Evolutionary conservation across 2,329 filamentous ascomycete genomes (phyloP), one percentile per base, ranked within the genome.

Genomic region (Ophiognomonia clavigignenti-juglandacearum): DNA sequence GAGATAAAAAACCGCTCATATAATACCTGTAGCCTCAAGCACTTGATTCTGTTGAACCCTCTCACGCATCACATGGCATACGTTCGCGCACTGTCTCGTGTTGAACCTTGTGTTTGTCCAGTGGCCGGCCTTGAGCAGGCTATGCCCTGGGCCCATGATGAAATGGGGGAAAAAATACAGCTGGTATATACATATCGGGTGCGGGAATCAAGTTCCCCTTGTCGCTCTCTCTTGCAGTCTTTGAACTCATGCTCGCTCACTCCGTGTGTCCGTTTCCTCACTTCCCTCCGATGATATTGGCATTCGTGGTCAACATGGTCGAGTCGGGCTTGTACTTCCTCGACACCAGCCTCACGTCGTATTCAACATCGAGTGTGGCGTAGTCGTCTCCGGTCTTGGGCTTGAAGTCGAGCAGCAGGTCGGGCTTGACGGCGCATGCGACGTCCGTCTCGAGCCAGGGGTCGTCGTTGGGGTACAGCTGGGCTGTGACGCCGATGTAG

Each of bases 331-430:
- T 36, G 16, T 36, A 36, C 19, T 63, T 58, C 13, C 53, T 48
- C 7, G 83, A 67, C 54, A 83, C 80, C 47, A 73, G 67, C 62
- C 76, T 72, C 48, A 70, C 65, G 44, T 72, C 66, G 59, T 84
- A 79, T 58, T 84, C 85, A 51, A 85, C 82, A 57, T 86, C 82
- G 1, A 82, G 85, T 2, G 78, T 79, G 13, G 56, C 64, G n/a
- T 53, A 55, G 26, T 61, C 60, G 4, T 57, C 52, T 22, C 66
- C 64, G 38, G 85, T 13, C 73, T 78, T 57, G 56, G 78, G 81
- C 67, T 82, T 82, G 26, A 45, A 45, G 36, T 45, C 35, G 8
- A 45, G 26, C 27, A 45, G 43, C 43, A 45, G 20, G 35, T 45
- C 43, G 9, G 31, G 26, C 43, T 45, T 45, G 35, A 45, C 43